These are phyloP conservation scores for Fomitopsis serialis DNA, from an alignment of 768 basidiomycete species.

Conservation along the genomic window DNA sequence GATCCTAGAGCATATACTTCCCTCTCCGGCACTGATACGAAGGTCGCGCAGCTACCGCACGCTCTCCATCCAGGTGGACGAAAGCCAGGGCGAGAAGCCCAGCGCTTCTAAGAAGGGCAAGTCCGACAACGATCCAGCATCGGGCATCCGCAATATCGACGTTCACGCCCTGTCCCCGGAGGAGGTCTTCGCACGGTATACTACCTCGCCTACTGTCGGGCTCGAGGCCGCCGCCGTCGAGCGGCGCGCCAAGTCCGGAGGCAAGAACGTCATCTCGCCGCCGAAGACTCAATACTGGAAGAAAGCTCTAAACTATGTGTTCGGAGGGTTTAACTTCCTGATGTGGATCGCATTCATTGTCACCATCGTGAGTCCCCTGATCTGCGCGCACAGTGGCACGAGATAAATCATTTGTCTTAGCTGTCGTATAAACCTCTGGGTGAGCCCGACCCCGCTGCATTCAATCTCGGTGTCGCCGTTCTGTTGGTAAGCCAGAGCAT, in stretches of 20 bases:
- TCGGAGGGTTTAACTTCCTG: constrained; percentile 56
- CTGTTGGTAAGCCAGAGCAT: constrained; percentile 39
- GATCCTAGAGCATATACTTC: no score
- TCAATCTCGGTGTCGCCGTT: constrained; percentile 58
- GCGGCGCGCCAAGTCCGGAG: constrained; percentile 4
- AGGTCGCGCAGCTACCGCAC: constrained; percentile 34
- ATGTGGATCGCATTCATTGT: constrained; percentile 52
- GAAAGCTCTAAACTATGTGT: constrained; percentile 47
- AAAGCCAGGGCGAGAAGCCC: constrained; percentile 16
- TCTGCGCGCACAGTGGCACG: neutral
- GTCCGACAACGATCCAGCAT: constrained; percentile 35
- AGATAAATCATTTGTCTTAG: constrained; percentile 20
- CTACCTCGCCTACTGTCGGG: constrained; percentile 36
- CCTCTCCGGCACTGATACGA: no score
- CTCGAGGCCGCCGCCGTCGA: constrained; percentile 40
- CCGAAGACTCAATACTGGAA: no score
- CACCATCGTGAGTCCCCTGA: constrained; percentile 30
- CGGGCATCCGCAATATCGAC: constrained; percentile 42
- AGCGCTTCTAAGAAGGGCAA: no score
- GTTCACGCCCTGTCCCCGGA: constrained; percentile 38
- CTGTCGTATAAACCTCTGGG: constrained; percentile 53
- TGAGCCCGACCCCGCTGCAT: constrained; percentile 42
- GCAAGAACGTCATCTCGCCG: no score
- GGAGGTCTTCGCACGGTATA: constrained; percentile 39
- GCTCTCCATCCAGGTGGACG: constrained; percentile 38